Conservation (phyloP, 495 filamentous ascomycete genomes). For the Aspergillus avenaceus region DNA sequence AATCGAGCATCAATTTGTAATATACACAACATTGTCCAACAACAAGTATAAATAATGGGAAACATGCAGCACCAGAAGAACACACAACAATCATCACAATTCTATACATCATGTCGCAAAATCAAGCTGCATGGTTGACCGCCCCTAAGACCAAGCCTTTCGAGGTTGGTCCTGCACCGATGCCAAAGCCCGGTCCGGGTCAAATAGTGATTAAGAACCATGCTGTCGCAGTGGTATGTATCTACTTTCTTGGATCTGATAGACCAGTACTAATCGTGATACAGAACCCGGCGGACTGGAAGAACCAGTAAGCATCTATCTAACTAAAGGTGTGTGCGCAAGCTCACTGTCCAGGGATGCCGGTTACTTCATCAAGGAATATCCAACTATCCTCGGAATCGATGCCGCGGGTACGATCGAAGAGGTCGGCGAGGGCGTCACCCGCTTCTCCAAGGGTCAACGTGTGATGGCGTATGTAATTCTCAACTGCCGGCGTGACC, state of each 20-base stretch:
- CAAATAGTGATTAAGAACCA: conserved; percentile 28
- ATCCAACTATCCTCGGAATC: conserved; percentile 48
- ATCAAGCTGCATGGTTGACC: conserved; percentile 33
- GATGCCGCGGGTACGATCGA: conserved; percentile 53
- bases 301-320: conserved; percentile 20
- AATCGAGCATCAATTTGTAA: too few relatives aligned
- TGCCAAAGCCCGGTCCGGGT: conserved; percentile 22
- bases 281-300: conserved; percentile 41
- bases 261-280: background rate
- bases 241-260: background rate
- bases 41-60: too few relatives aligned
- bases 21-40: too few relatives aligned
- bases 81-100: too few relatives aligned
- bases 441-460: background rate
- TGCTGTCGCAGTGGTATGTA: conserved; percentile 25
- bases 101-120: conserved; percentile 2
- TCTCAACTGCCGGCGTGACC: too few relatives aligned
- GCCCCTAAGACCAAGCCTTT: conserved; percentile 20
- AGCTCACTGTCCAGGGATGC: background rate
- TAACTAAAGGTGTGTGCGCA: background rate
- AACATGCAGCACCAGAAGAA: too few relatives aligned
- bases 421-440: conserved; percentile 39
- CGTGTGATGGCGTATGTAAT: background rate
- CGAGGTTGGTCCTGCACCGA: conserved; percentile 27
- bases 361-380: conserved; percentile 20